Conservation (phyloP, 345 rosid species). For the Euphorbia pulcherrima region DNA sequence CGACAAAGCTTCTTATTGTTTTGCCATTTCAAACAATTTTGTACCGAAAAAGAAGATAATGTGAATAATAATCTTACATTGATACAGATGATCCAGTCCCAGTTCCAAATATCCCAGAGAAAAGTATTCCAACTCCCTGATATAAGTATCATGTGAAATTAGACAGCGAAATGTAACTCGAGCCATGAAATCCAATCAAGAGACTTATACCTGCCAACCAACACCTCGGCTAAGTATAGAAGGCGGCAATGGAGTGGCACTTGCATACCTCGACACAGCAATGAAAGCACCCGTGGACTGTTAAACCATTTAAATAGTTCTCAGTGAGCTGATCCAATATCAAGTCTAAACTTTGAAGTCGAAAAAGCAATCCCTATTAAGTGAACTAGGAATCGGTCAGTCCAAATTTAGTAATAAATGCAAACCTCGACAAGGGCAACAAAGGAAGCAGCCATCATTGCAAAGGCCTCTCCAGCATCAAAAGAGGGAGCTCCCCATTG, state of each 20-base stretch:
- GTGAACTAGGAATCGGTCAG: neutral
- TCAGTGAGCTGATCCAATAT: neutral
- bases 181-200: conserved; percentile 2
- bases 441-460: conserved; percentile 92
- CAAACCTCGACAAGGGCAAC: conserved; percentile 87
- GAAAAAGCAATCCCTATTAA: neutral
- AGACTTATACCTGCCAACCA: conserved; percentile 86
- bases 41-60: neutral
- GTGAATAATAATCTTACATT: conserved; percentile 45
- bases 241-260: conserved; percentile 92
- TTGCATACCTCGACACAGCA: conserved; percentile 79
- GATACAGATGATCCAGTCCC: conserved; percentile 86
- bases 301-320: conserved; percentile 10
- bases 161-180: neutral
- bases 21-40: neutral
- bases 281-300: conserved; percentile 92
- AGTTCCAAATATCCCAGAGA: conserved; percentile 91
- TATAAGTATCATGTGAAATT: conserved; percentile 9
- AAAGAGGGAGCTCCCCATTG: conserved; percentile 99
- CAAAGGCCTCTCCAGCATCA: conserved; percentile 94
- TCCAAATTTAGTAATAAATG: conserved; percentile 1
- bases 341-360: conserved; percentile 44
- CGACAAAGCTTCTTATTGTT: conserved; percentile 1
- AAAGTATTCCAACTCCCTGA: conserved; percentile 88
- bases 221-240: conserved; percentile 92